A percentile compares a stretch with the other conserved stretches of the same genome.
phyloP scores from a whole-genome alignment of 352 stramenopile genomes.

The Aphanomyces astaci region DNA sequence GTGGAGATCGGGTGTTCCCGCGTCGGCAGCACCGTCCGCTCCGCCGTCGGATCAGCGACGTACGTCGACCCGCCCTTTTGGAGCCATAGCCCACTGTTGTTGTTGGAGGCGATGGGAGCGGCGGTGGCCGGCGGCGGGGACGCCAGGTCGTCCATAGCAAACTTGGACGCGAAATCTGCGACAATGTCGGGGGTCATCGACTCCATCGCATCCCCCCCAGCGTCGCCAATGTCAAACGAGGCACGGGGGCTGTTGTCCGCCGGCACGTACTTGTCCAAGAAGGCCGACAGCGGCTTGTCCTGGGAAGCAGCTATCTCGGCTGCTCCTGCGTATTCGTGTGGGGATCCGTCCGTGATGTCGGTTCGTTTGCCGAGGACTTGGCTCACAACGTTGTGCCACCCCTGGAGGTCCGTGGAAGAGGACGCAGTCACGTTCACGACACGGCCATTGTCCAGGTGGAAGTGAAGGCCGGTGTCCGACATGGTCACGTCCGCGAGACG shows the following conservation, averaged over 20 bases:
- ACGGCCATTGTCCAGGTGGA: conserved; percentile 69
- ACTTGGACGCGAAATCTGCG: background rate
- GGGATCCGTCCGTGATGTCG: background rate
- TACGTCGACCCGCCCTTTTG: background rate
- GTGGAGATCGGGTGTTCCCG: background rate
- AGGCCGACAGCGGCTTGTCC: background rate
- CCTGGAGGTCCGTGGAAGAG: conserved; percentile 61
- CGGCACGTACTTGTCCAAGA: background rate
- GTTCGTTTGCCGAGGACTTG: background rate
- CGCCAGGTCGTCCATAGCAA: background rate
- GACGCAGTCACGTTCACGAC: conserved; percentile 61
- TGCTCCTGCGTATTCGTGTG: background rate
- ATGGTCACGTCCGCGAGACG: conserved; percentile 43
- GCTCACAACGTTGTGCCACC: conserved; percentile 57
- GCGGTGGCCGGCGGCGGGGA: background rate
- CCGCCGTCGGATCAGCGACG: background rate
- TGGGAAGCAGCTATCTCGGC: background rate
- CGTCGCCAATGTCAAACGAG: background rate
- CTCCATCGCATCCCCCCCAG: background rate
- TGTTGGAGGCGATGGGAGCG: background rate
- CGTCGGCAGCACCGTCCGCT: background rate
- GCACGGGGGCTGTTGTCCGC: background rate
- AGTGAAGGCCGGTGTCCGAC: conserved; percentile 41
- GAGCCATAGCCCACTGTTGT: background rate
- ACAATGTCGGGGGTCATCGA: background rate